Base-by-base conservation (phyloP, 2,329 filamentous ascomycete species). In the Penicillium sumatraense region DNA sequence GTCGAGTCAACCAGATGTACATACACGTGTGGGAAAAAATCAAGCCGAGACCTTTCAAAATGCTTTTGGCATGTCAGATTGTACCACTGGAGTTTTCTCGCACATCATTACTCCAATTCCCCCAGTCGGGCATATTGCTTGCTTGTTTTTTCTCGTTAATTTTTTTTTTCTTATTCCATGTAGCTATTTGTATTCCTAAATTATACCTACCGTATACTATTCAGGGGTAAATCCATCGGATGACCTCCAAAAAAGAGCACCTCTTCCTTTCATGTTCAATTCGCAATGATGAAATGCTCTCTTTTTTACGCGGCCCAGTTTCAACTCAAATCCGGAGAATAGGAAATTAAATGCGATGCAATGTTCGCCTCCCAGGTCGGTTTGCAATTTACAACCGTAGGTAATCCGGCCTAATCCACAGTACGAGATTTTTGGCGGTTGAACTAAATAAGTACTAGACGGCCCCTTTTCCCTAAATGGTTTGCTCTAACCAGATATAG, bases 21-120 rank as follows among this genome's bases (percentile, higher is more conserved):
- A 53, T 49, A 53, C 38, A 18, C 52, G 50, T 52, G 18, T 53
- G 40, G 46, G 18, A 5, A 18, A 18, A 16, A 16, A 11, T 26
- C 24, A 16, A 8, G 16, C 24, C 42, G 26, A 41, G 45, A 21
- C 11, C 24, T 49, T n/a, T 46, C 40, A 7, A 20, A 38, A 38
- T 38, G 16, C 18, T 38, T 38, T 21, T 38, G 35, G 9, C 18
- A 20, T 38, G 35, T 38, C 35, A 38, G 16, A 38, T 38, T 41
- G 11, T 24, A 24, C n/a, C 20, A 41, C 38, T 23, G 21, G 13
- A n/a, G 13, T 23, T 7, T 41, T 41, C 38, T 14, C 38, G 21
- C 38, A 24, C 13, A 24, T n/a, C 38, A 23, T 41, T 41, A 11
- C 20, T 41, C 11, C 40, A 16, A 44, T 44, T 8, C 14, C 11